These are phyloP conservation scores for Microbotryum intermedium DNA, from an alignment of 1,284 basidiomycete species.

Conservation along the genomic window DNA sequence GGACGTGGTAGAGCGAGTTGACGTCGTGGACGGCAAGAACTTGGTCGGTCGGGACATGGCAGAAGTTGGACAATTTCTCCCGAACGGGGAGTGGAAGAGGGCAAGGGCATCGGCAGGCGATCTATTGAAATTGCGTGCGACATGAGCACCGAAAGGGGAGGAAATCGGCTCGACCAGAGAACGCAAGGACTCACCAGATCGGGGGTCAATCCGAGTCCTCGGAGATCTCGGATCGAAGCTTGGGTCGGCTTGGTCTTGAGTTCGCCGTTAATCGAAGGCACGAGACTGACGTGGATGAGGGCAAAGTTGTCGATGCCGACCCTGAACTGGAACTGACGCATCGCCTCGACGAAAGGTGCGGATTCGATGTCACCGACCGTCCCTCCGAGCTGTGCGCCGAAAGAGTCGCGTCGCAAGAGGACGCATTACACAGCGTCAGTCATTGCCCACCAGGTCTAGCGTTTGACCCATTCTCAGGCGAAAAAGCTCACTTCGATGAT, in stretches of 20 bases:
- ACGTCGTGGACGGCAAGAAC: slow-evolving; percentile 97
- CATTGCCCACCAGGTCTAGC: too few relatives aligned
- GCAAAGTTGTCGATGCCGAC: slow-evolving; percentile 97
- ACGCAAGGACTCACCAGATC: slow-evolving; percentile 59
- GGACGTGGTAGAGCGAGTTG: slow-evolving; percentile 94
- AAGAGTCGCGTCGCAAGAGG: slow-evolving; percentile 3
- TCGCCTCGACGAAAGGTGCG: slow-evolving; percentile 94
- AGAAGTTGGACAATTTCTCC: slow-evolving; percentile 98
- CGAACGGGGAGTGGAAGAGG: slow-evolving; percentile 75
- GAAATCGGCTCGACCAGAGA: background rate
- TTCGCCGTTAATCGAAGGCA: slow-evolving; percentile 95
- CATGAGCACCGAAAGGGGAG: too few relatives aligned
- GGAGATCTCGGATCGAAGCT: slow-evolving; percentile 87
- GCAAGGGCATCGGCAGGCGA: slow-evolving; percentile 71
- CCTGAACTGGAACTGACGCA: slow-evolving; percentile 99
- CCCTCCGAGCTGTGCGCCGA: slow-evolving; percentile 65
- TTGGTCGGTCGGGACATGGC: slow-evolving; percentile 87
- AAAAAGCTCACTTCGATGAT: slow-evolving; percentile 72
- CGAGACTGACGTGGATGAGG: slow-evolving; percentile 93
- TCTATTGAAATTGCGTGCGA: slow-evolving; percentile 46
- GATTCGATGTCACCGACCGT: slow-evolving; percentile 95
- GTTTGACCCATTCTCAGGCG: too few relatives aligned
- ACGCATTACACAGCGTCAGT: background rate
- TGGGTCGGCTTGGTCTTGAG: slow-evolving; percentile 99
- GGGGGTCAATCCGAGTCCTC: slow-evolving; percentile 85